Evolutionary conservation across 1,284 basidiomycete species (phyloP).

Genomic region (Mycena sp.): DNA sequence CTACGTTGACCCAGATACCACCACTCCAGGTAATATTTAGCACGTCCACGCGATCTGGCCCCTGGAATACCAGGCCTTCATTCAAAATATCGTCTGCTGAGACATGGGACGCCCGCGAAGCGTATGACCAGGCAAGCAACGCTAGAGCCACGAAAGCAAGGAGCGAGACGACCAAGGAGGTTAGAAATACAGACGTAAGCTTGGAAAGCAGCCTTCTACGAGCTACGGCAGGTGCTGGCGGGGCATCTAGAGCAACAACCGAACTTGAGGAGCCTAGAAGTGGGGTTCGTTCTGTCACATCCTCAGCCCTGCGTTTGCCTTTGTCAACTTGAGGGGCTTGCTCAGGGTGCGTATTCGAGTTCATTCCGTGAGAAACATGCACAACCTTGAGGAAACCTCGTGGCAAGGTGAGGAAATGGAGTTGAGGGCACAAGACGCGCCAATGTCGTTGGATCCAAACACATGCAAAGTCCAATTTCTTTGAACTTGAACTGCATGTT

Average conservation of each 20-base stretch:
- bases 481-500: no score
- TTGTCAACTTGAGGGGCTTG: slow-evolving; percentile 30
- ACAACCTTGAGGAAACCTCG: slow-evolving; percentile 3
- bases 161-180: slow-evolving; percentile 51
- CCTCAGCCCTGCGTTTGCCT: slow-evolving; percentile 37
- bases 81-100: slow-evolving; percentile 67
- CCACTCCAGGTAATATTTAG: slow-evolving; percentile 67
- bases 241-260: slow-evolving; percentile 32
- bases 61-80: slow-evolving; percentile 62
- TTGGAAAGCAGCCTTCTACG: slow-evolving; percentile 51
- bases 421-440: no score
- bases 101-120: slow-evolving; percentile 60
- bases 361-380: slow-evolving; percentile 24
- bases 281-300: slow-evolving; percentile 37
- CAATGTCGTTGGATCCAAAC: no score
- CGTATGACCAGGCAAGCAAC: slow-evolving; percentile 71
- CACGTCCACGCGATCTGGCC: slow-evolving; percentile 69
- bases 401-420: no score
- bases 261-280: slow-evolving; percentile 32
- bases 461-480: no score
- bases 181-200: slow-evolving; percentile 59
- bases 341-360: slow-evolving; percentile 9
- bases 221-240: slow-evolving; percentile 33
- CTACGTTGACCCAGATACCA: slow-evolving; percentile 66
- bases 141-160: slow-evolving; percentile 53